Percentiles rank a stretch among this genome's conserved stretches.
These are phyloP conservation scores for Ogataea pilisensis DNA, from an alignment of 805 yeast genomes.

Conservation along the genomic window DNA sequence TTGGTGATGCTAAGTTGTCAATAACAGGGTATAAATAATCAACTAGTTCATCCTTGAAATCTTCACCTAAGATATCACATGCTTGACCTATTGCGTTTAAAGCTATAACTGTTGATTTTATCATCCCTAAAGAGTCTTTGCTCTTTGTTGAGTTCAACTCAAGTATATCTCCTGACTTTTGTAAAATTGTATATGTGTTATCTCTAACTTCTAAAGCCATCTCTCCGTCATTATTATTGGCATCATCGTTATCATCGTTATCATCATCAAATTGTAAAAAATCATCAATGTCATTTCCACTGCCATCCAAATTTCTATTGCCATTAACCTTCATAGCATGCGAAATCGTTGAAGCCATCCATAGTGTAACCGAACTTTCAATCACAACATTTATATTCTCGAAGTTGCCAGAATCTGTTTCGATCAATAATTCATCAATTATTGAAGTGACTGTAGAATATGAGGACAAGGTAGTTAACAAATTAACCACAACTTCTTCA, in stretches of 20 bases:
- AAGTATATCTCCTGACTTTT: conserved; percentile 40
- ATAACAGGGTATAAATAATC: conserved; percentile 71
- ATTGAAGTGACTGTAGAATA: not conserved
- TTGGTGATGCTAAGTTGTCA: conserved; percentile 61
- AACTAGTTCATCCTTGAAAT: conserved; percentile 54
- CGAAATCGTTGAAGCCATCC: conserved; percentile 36
- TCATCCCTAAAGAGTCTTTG: conserved; percentile 8
- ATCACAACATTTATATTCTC: conserved; percentile 10
- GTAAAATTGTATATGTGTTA: conserved; percentile 31
- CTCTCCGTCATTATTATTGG: not conserved
- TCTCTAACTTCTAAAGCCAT: conserved; percentile 9
- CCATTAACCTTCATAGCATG: not conserved
- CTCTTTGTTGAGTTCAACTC: conserved; percentile 29
- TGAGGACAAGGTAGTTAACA: conserved; percentile 8
- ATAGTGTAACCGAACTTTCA: conserved; percentile 29
- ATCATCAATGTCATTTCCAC: conserved; percentile 13
- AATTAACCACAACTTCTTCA: conserved; percentile 13
- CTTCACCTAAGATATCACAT: conserved; percentile 30
- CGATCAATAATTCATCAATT: conserved; percentile 2
- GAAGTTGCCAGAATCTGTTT: not conserved
- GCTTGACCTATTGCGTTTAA: conserved; percentile 39
- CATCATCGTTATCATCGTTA: conserved; percentile 12
- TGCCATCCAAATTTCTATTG: conserved; percentile 1
- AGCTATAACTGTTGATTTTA: conserved; percentile 31
- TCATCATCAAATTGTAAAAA: conserved; percentile 21